phyloP scores from a whole-genome alignment of 2,329 filamentous ascomycete species.

The Pseudogymnoascus sp. region DNA sequence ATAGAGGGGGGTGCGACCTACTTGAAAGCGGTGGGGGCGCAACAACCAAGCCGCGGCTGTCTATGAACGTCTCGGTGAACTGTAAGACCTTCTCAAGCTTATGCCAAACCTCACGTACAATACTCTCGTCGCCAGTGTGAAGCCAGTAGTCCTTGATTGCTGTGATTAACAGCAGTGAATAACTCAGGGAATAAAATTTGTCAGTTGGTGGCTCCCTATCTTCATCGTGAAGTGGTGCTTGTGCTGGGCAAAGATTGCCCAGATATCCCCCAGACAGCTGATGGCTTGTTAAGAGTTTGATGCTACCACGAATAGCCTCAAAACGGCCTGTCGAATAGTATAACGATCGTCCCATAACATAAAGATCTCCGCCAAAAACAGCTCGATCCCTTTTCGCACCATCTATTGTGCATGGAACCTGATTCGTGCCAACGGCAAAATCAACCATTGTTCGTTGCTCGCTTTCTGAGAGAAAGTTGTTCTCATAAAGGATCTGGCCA shows the following conservation, averaged over 20 bases:
- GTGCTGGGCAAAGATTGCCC: slow-evolving; percentile 19
- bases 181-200: slow-evolving; percentile 20
- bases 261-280: slow-evolving; percentile 18
- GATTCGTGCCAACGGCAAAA: slow-evolving; percentile 19
- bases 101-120: slow-evolving; percentile 13
- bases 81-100: slow-evolving; percentile 16
- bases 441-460: slow-evolving; percentile 16
- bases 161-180: slow-evolving; percentile 17
- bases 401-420: slow-evolving; percentile 15
- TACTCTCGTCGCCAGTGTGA: slow-evolving; percentile 16
- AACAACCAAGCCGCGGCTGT: slow-evolving; percentile 16
- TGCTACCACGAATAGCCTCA: slow-evolving; percentile 18
- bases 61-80: slow-evolving; percentile 16
- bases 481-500: slow-evolving; percentile 14
- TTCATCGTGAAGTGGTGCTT: slow-evolving; percentile 15
- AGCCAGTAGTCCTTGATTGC: slow-evolving; percentile 21
- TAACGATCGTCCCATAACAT: slow-evolving; percentile 20
- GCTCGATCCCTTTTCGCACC: neutral
- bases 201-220: slow-evolving; percentile 17
- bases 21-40: slow-evolving; percentile 18
- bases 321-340: slow-evolving; percentile 18
- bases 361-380: slow-evolving; percentile 11
- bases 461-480: slow-evolving; percentile 12
- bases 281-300: slow-evolving; percentile 19
- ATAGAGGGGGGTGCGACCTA: slow-evolving; percentile 1